phyloP scores from a whole-genome alignment of 1,139 yeast species.

The Casaregolazyma lundiana region DNA sequence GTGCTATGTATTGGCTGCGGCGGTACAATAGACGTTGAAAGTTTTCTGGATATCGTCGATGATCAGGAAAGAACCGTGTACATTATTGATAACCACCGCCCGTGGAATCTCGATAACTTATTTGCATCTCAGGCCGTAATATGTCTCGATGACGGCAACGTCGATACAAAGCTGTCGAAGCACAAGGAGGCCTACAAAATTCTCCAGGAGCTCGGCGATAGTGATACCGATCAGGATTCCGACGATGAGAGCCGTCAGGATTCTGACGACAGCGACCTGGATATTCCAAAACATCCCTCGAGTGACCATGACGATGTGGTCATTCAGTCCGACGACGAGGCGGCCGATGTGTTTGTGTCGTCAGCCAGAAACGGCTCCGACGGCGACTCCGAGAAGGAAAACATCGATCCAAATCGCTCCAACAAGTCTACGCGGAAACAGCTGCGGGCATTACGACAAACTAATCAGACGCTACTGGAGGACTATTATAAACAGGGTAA shows the following conservation, averaged over 20 bases:
- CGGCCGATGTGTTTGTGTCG: constrained; percentile 33
- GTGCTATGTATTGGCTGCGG: constrained; percentile 89
- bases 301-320: constrained; percentile 13
- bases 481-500: constrained; percentile 56
- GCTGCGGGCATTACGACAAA: constrained; percentile 17
- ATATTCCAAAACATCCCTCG: constrained; percentile 15
- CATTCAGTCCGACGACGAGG: constrained; percentile 15
- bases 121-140: constrained; percentile 78
- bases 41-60: constrained; percentile 64
- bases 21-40: constrained; percentile 84
- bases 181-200: constrained; percentile 29
- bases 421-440: constrained; percentile 13
- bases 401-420: constrained; percentile 16
- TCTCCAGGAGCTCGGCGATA: constrained; percentile 29
- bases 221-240: constrained; percentile 25
- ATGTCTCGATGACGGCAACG: constrained; percentile 84
- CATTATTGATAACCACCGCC: constrained; percentile 87
- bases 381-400: constrained; percentile 6
- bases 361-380: constrained; percentile 22
- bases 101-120: constrained; percentile 92
- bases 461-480: constrained; percentile 19
- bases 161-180: constrained; percentile 36
- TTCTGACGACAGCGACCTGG: constrained; percentile 24
- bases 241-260: constrained; percentile 20
- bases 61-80: constrained; percentile 52